Conservation (phyloP, 768 basidiomycete genomes). For the Amanita rubescens region DNA sequence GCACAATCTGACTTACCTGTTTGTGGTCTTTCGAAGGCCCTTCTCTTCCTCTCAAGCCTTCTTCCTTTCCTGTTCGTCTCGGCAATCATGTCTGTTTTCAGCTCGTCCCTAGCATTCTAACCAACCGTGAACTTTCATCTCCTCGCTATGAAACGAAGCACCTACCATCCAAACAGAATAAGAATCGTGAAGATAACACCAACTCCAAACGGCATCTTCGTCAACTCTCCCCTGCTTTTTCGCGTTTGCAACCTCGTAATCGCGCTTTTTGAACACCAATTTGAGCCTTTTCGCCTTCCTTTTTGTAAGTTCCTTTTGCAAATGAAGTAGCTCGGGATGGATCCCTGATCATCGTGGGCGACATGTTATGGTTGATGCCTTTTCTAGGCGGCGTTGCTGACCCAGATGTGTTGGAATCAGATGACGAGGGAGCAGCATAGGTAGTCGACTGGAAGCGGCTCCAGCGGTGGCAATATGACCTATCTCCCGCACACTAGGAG, state of each 20-base stretch:
- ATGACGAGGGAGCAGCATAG: neutral
- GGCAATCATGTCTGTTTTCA: slow-evolving; percentile 84
- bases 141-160: slow-evolving; percentile 8
- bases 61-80: slow-evolving; percentile 85
- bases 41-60: slow-evolving; percentile 77
- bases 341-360: slow-evolving; percentile 38
- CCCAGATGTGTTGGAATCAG: slow-evolving; percentile 1
- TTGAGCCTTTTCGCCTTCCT: slow-evolving; percentile 78
- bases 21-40: slow-evolving; percentile 68
- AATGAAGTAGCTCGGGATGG: slow-evolving; percentile 81
- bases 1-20: slow-evolving; percentile 37
- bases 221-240: slow-evolving; percentile 58
- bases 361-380: neutral
- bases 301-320: slow-evolving; percentile 71
- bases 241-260: slow-evolving; percentile 58
- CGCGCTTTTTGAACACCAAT: slow-evolving; percentile 67
- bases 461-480: slow-evolving; percentile 28
- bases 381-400: slow-evolving; percentile 1
- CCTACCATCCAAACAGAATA: slow-evolving; percentile 87
- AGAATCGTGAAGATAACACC: too few species aligned
- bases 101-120: slow-evolving; percentile 50
- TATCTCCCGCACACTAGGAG: slow-evolving; percentile 19
- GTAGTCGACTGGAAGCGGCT: slow-evolving; percentile 33
- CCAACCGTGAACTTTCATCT: slow-evolving; percentile 30
- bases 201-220: slow-evolving; percentile 77